Percentiles rank a stretch among this genome's conserved stretches.
Conservation (phyloP, 2,329 filamentous ascomycete genomes). For the Escovopsis sp. region DNA sequence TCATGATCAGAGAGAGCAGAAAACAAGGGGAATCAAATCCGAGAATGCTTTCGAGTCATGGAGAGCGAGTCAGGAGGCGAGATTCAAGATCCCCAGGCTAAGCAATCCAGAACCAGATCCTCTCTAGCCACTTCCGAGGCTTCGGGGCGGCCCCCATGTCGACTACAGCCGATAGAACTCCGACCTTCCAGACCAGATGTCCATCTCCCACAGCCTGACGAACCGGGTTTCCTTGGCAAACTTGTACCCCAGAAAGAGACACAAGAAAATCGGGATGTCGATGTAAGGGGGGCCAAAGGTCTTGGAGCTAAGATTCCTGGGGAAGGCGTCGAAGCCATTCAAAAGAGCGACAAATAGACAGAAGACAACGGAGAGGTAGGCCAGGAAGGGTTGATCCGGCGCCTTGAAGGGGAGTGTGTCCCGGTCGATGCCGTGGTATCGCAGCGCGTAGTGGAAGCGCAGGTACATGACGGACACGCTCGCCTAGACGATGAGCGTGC, state of each 20-base stretch:
- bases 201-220: slow-evolving; percentile 22
- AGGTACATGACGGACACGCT: slow-evolving; percentile 55
- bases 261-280: slow-evolving; percentile 52
- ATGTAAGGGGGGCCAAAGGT: slow-evolving; percentile 54
- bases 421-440: slow-evolving; percentile 49
- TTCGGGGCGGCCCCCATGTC: slow-evolving; percentile 22
- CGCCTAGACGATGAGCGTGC: slow-evolving; percentile 54
- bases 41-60: slow-evolving; percentile 8
- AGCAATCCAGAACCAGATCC: slow-evolving; percentile 27
- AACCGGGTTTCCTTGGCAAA: slow-evolving; percentile 44
- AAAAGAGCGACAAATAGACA: slow-evolving; percentile 55
- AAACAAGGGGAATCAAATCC: no score
- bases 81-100: slow-evolving; percentile 8
- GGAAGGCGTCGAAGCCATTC: slow-evolving; percentile 59
- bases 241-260: slow-evolving; percentile 51
- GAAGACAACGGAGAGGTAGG: slow-evolving; percentile 46
- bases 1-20: no score
- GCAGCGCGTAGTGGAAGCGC: slow-evolving; percentile 51
- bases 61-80: slow-evolving; percentile 1
- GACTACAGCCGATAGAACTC: slow-evolving; percentile 24
- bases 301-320: slow-evolving; percentile 27
- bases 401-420: slow-evolving; percentile 51
- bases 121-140: slow-evolving; percentile 24
- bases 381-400: slow-evolving; percentile 52
- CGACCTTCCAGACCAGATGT: slow-evolving; percentile 26